Conservation (phyloP, 305 asterid species). For the Solanum hybrid region DNA sequence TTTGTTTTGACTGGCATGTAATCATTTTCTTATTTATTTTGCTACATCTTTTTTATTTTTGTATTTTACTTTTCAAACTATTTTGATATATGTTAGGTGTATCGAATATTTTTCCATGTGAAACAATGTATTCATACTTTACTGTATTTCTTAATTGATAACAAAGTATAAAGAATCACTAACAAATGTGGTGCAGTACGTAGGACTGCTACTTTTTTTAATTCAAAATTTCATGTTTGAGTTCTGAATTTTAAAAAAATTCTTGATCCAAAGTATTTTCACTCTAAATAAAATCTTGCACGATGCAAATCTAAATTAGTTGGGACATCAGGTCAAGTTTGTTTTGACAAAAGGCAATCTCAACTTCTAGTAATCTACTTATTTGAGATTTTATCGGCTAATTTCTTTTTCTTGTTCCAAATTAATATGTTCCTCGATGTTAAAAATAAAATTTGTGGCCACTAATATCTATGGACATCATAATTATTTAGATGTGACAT, state of each 20-base stretch:
- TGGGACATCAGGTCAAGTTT: too few relatives aligned
- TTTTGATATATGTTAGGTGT: background rate
- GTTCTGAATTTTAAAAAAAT: too few relatives aligned
- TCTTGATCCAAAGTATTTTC: too few relatives aligned
- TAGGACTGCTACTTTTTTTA: too few relatives aligned
- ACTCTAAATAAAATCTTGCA: too few relatives aligned
- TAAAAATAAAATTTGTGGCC: background rate
- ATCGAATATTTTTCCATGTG: background rate
- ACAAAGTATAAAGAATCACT: background rate
- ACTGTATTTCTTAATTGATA: background rate
- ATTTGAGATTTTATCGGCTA: background rate
- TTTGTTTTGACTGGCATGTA: background rate
- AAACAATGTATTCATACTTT: background rate
- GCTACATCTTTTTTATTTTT: background rate
- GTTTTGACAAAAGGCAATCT: too few relatives aligned
- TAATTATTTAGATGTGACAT: background rate
- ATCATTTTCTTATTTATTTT: too few relatives aligned
- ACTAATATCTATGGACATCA: background rate
- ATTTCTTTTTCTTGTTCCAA: background rate
- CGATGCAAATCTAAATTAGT: too few relatives aligned
- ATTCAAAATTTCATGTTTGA: too few relatives aligned
- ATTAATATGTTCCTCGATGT: background rate
- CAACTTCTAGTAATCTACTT: background rate
- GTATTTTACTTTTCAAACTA: background rate
- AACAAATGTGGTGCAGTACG: too few relatives aligned